Percentiles rank a stretch among this genome's conserved stretches.
Evolutionary conservation across 306 rosid species (phyloP).

Genomic region (Fragaria iinumae): DNA sequence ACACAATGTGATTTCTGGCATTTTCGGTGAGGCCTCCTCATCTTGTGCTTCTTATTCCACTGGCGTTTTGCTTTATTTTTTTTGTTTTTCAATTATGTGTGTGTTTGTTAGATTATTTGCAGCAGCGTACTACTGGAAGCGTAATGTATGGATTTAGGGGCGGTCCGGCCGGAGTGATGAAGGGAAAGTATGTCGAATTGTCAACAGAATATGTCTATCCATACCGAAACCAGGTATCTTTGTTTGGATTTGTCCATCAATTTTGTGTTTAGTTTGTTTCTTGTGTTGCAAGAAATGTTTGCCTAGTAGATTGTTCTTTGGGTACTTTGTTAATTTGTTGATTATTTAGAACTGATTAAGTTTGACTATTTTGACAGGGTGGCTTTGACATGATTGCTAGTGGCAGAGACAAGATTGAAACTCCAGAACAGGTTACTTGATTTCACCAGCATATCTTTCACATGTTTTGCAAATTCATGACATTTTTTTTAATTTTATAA

Average conservation of each 20-base stretch:
- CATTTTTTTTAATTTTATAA: no score
- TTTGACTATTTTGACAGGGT: conserved; percentile 47
- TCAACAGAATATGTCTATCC: conserved; percentile 65
- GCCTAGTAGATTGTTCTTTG: background rate
- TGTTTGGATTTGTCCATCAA: background rate
- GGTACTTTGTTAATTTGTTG: background rate
- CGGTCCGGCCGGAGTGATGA: conserved; percentile 93
- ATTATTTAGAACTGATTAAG: background rate
- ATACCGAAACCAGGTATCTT: conserved; percentile 72
- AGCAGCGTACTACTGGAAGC: conserved; percentile 64
- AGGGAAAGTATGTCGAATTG: conserved; percentile 67
- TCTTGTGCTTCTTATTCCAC: background rate
- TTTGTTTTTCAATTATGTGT: background rate
- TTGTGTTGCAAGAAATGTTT: background rate
- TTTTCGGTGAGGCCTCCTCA: conserved; percentile 43
- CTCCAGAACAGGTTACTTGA: conserved; percentile 73
- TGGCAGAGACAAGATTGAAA: conserved; percentile 92
- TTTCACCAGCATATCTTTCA: background rate
- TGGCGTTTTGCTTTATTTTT: background rate
- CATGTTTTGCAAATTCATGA: background rate
- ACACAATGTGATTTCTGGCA: conserved; percentile 83
- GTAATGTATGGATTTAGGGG: conserved; percentile 78
- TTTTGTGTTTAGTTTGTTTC: background rate
- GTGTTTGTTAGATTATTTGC: conserved; percentile 57
- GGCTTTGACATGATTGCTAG: conserved; percentile 93